phyloP scores from a whole-genome alignment of 1,284 basidiomycete genomes.

The Schizophyllum commune region DNA sequence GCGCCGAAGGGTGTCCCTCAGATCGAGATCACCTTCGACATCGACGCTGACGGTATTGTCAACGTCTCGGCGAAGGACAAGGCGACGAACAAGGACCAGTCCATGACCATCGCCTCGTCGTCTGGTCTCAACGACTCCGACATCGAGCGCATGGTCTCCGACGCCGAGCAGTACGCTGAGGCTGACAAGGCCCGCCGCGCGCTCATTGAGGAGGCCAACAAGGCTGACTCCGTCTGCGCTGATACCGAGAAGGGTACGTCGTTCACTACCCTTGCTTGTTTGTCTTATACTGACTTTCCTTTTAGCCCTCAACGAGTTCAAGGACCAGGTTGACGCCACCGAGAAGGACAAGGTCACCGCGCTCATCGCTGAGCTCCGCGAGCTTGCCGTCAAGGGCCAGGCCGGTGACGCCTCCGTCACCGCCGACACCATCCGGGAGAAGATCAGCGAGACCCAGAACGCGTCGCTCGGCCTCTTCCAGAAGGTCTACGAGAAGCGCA shows the following conservation, averaged over 20 bases:
- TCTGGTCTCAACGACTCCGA: slow-evolving; percentile 95
- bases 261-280: background rate
- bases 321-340: slow-evolving; percentile 86
- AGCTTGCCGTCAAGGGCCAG: slow-evolving; percentile 78
- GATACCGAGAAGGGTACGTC: slow-evolving; percentile 90
- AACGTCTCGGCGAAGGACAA: slow-evolving; percentile 97
- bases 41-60: slow-evolving; percentile 97
- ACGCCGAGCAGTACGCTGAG: slow-evolving; percentile 92
- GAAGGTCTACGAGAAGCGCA: slow-evolving; percentile 94
- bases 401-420: slow-evolving; percentile 74
- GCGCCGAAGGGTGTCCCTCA: slow-evolving; percentile 98
- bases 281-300: slow-evolving; percentile 3
- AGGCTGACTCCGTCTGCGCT: slow-evolving; percentile 88
- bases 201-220: slow-evolving; percentile 96
- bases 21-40: slow-evolving; percentile 98
- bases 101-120: slow-evolving; percentile 95
- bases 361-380: slow-evolving; percentile 83
- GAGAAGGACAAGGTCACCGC: slow-evolving; percentile 93
- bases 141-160: slow-evolving; percentile 95
- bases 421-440: slow-evolving; percentile 85
- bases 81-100: slow-evolving; percentile 96
- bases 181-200: slow-evolving; percentile 81
- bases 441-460: slow-evolving; percentile 94
- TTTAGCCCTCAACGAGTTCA: slow-evolving; percentile 91
- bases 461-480: slow-evolving; percentile 97